A percentile compares a stretch with the other conserved stretches of the same genome.
These are phyloP conservation scores for Hebeloma cylindrosporum DNA, from an alignment of 768 basidiomycete genomes.

Conservation along the genomic window DNA sequence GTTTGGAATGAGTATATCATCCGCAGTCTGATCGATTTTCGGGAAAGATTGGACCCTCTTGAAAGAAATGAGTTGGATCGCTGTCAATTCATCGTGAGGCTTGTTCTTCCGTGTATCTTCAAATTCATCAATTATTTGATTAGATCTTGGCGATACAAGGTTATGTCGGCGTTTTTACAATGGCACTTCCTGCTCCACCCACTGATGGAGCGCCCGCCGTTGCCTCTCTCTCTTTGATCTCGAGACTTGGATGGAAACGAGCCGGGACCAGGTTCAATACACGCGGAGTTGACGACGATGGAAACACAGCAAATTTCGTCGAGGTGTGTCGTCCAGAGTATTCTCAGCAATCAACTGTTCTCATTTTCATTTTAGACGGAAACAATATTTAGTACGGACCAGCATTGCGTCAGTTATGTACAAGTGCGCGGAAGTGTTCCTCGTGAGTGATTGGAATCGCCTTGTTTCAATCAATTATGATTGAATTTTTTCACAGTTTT, in stretches of 20 bases:
- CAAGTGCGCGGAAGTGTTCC: slow-evolving; percentile 97
- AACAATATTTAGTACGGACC: slow-evolving; percentile 82
- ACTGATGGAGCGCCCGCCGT: slow-evolving; percentile 70
- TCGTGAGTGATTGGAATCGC: slow-evolving; percentile 50
- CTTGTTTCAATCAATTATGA: slow-evolving; percentile 17
- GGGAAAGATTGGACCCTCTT: slow-evolving; percentile 67
- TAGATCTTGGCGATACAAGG: slow-evolving; percentile 94
- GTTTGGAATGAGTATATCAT: slow-evolving; percentile 96
- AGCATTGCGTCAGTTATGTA: slow-evolving; percentile 87
- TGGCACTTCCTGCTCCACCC: slow-evolving; percentile 76
- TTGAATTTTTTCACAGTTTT: slow-evolving; percentile 66
- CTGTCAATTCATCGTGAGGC: slow-evolving; percentile 81
- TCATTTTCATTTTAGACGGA: slow-evolving; percentile 64
- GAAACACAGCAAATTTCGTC: slow-evolving; percentile 94
- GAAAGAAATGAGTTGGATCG: slow-evolving; percentile 76
- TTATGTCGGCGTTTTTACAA: slow-evolving; percentile 79
- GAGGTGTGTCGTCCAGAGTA: slow-evolving; percentile 59
- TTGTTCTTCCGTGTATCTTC: slow-evolving; percentile 11
- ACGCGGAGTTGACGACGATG: slow-evolving; percentile 93
- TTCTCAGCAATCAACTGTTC: slow-evolving; percentile 6
- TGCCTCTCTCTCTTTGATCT: slow-evolving; percentile 79
- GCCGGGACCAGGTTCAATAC: slow-evolving; percentile 98
- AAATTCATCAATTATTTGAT: slow-evolving; percentile 10
- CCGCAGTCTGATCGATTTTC: slow-evolving; percentile 83
- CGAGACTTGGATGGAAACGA: slow-evolving; percentile 88